Conservation (phyloP, 140 eudicot genomes). For the Stevia rebaudiana region DNA sequence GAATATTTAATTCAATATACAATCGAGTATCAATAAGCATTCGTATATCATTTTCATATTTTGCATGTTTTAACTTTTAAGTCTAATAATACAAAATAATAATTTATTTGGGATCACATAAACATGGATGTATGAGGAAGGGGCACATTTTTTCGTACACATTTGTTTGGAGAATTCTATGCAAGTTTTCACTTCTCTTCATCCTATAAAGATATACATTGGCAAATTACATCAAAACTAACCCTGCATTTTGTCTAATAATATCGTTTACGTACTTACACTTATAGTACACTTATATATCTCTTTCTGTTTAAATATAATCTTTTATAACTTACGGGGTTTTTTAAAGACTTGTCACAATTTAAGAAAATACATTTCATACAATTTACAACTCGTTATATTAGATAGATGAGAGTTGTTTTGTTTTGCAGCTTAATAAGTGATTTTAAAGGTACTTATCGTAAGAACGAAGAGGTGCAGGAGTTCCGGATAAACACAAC, state of each 20-base stretch:
- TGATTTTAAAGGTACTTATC: too few species aligned
- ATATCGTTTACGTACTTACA: background rate
- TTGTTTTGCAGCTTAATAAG: too few species aligned
- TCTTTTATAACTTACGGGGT: background rate
- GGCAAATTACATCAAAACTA: background rate
- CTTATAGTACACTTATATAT: too few species aligned
- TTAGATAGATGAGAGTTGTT: too few species aligned
- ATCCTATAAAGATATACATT: constrained; percentile 18
- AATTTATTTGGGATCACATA: background rate
- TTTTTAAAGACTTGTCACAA: background rate
- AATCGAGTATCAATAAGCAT: too few species aligned
- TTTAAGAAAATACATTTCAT: background rate
- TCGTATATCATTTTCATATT: too few species aligned
- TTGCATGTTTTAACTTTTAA: background rate
- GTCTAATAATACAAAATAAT: background rate
- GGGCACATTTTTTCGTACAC: constrained; percentile 6
- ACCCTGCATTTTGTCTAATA: constrained; percentile 6
- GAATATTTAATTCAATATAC: too few species aligned
- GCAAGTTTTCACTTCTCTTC: constrained; percentile 15
- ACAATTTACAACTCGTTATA: background rate
- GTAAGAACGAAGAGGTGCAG: too few species aligned
- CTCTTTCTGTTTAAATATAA: too few species aligned
- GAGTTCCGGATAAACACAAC: too few species aligned
- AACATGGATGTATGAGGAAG: background rate
- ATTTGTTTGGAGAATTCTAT: constrained; percentile 5